Conservation (phyloP, 306 rosid genomes). For the Prosopis cineraria region DNA sequence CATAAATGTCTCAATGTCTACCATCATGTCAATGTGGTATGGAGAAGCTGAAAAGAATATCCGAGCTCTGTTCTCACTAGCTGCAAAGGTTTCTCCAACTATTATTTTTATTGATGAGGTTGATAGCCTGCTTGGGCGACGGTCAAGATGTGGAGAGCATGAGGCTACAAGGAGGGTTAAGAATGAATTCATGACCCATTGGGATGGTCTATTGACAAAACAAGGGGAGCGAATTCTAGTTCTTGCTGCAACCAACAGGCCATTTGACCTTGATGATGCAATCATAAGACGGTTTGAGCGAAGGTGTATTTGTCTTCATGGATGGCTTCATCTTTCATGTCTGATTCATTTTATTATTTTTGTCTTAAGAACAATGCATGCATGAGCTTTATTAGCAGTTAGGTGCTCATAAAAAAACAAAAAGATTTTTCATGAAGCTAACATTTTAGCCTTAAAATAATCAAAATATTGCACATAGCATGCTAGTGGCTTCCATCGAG, state of each 20-base stretch:
- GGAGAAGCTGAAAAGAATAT: neutral
- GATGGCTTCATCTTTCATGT: too few relatives aligned
- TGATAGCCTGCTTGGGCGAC: neutral
- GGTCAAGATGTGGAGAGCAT: neutral
- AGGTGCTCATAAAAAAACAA: neutral
- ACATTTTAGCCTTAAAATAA: neutral
- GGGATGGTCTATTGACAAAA: neutral
- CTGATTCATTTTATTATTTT: neutral
- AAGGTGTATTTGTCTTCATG: neutral
- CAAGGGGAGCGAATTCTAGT: neutral
- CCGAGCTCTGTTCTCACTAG: neutral
- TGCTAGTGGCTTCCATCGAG: neutral
- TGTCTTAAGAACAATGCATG: neutral
- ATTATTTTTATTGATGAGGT: neutral
- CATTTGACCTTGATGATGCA: constrained; percentile 5
- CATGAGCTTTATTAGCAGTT: neutral
- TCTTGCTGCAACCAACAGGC: neutral
- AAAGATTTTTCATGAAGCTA: neutral
- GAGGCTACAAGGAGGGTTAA: neutral
- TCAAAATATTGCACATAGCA: neutral
- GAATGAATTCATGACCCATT: neutral
- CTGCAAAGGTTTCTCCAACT: neutral
- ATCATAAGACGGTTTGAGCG: neutral
- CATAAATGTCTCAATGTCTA: neutral
- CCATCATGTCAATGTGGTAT: neutral